Evolutionary conservation across 1,284 basidiomycete genomes (phyloP), one percentile per base, ranked within the genome.

Genomic region (Rhodotorula glutinis): DNA sequence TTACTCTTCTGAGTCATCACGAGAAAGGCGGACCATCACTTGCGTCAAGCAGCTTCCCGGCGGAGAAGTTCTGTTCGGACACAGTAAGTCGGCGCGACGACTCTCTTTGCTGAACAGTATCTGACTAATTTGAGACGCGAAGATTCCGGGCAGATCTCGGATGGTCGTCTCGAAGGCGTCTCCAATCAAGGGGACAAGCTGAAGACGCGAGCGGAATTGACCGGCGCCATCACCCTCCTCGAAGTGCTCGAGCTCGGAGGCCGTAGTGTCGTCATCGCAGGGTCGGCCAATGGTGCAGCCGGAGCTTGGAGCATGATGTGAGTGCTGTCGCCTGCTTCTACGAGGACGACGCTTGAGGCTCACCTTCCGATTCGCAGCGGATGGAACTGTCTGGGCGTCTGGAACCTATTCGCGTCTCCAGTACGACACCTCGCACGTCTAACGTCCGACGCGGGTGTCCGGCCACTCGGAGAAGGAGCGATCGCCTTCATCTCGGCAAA

Each of bases 261-360:
- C 0, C 30, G 65, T 1, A 41, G 53, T 16, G 46, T 85, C 40
- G 78, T 91, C 23, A 78, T 89, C 23, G 88, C 87, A 19, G 89
- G 90, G 10, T 83, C 83, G 0, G 86, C 88, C 66, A 87, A 90
- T 75, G 90, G 90, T 4, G 86, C 86, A 0, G 82, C 91, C 30
- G 84, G 84, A 0, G 81, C 89, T 67, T 92, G 88, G 89, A 80
- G 83, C 13, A 70, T 84, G 11, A 82, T 82, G 89, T 88, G 73
- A 66, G 11, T 57, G 51, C 29, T 61, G 19, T 19, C 21, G 14
- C 49, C 30, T 3, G 41, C 41, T 1, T 23, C 0, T 21, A 16
- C 21, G 25, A 21, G 33, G 47, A 27, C 41, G 7, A 4, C 52
- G 55, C 54, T 19, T 27, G 4, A 47, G 29, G 27, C 49, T 55